A percentile compares a stretch with the other conserved stretches of the same genome.
Conservation (phyloP, 2,329 filamentous ascomycete genomes). For the Beauveria rudraprayagi region DNA sequence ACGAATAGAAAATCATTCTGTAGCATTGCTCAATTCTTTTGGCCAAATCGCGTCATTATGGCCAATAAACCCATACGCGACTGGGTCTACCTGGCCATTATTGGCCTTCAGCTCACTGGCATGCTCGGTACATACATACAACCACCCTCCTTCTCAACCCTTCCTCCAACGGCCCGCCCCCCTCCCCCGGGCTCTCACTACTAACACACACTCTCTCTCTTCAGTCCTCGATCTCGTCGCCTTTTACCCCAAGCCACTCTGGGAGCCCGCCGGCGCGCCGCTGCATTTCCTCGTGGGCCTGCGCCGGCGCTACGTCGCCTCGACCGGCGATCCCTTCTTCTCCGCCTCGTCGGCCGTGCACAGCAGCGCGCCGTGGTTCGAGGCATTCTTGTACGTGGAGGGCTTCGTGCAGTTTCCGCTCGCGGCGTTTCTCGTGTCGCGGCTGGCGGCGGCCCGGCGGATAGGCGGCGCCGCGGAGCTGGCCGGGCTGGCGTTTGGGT, state of each 20-base stretch:
- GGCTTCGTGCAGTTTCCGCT: conserved; percentile 42
- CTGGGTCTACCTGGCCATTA: conserved; percentile 27
- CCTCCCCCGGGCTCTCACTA: neutral
- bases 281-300: conserved; percentile 39
- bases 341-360: conserved; percentile 23
- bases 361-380: conserved; percentile 40
- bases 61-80: conserved; percentile 20
- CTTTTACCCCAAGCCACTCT: conserved; percentile 43
- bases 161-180: neutral
- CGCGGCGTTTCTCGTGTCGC: conserved; percentile 37
- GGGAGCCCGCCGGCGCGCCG: conserved; percentile 31
- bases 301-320: conserved; percentile 37
- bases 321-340: conserved; percentile 48
- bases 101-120: conserved; percentile 26
- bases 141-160: neutral
- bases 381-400: conserved; percentile 43
- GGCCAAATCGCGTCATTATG: neutral
- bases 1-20: neutral
- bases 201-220: too few relatives aligned
- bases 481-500: conserved; percentile 41
- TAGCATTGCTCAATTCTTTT: too few relatives aligned
- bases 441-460: conserved; percentile 26
- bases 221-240: conserved; percentile 46
- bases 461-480: conserved; percentile 38
- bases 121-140: conserved; percentile 26